These are phyloP conservation scores for Psilocybe mexicana DNA, from an alignment of 1,284 basidiomycete genomes.

Conservation along the genomic window DNA sequence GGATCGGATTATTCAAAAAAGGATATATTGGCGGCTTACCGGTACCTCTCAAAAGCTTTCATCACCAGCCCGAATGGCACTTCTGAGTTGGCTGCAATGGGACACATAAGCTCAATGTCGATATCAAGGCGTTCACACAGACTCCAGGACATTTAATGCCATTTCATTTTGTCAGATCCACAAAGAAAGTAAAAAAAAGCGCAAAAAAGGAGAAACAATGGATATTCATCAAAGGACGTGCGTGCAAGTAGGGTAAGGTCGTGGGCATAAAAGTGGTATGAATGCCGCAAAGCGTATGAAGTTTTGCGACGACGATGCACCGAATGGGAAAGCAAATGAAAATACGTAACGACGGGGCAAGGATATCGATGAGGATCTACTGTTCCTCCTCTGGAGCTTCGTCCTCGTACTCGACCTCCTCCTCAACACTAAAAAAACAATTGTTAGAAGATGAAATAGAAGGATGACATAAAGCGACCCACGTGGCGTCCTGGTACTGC, in stretches of 20 bases:
- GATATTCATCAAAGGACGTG: constrained; percentile 33
- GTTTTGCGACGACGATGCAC: constrained; percentile 13
- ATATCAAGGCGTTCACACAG: background rate
- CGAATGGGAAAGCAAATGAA: constrained; percentile 14
- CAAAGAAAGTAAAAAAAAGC: constrained; percentile 24
- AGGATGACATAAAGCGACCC: constrained; percentile 32
- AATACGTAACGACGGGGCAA: constrained; percentile 15
- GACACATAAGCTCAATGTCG: background rate
- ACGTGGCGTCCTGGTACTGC: constrained; percentile 96
- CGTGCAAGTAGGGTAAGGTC: constrained; percentile 30
- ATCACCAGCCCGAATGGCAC: too few species aligned
- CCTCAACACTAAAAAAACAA: constrained; percentile 56
- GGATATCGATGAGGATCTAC: constrained; percentile 28
- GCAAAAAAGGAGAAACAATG: constrained; percentile 20
- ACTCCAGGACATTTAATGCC: constrained; percentile 19
- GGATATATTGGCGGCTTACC: background rate
- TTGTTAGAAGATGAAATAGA: constrained; percentile 5
- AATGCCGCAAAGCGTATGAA: constrained; percentile 8
- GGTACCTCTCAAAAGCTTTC: too few species aligned
- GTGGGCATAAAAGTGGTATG: constrained; percentile 24
- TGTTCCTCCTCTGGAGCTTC: constrained; percentile 64
- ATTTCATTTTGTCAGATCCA: constrained; percentile 31
- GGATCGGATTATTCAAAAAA: background rate
- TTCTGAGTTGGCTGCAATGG: background rate
- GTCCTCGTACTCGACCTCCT: constrained; percentile 83